Conservation (phyloP, 257 asterid genomes). For the Primulina huaijiensis region DNA sequence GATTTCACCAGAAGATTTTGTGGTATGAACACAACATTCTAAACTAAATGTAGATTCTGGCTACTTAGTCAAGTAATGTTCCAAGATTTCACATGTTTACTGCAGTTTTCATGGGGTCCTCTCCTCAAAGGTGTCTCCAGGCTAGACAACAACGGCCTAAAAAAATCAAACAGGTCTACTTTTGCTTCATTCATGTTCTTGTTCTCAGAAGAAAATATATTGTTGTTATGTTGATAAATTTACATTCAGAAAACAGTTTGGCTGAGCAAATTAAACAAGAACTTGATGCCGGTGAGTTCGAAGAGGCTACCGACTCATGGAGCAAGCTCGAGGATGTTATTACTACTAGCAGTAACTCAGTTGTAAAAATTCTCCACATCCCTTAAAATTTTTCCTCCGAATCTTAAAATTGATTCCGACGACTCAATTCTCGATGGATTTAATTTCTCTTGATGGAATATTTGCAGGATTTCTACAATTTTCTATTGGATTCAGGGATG, state of each 20-base stretch:
- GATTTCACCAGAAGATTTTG: constrained; percentile 97
- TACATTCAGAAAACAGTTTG: constrained; percentile 44
- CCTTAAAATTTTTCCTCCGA: neutral
- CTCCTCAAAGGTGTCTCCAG: constrained; percentile 84
- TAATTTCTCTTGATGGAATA: no score
- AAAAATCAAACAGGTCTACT: constrained; percentile 63
- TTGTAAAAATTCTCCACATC: constrained; percentile 42
- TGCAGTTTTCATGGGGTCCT: constrained; percentile 96
- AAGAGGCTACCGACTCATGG: constrained; percentile 73
- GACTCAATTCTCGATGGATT: neutral
- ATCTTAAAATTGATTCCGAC: neutral
- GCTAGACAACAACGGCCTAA: constrained; percentile 62
- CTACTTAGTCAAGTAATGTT: constrained; percentile 15
- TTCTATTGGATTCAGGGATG: constrained; percentile 65
- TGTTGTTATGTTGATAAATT: constrained; percentile 10
- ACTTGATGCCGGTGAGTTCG: constrained; percentile 46
- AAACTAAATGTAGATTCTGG: constrained; percentile 3
- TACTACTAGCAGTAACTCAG: constrained; percentile 47
- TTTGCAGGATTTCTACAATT: constrained; percentile 83
- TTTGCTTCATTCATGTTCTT: neutral
- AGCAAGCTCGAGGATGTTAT: constrained; percentile 48
- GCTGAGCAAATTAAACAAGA: constrained; percentile 57
- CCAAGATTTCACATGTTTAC: constrained; percentile 22
- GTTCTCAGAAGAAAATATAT: neutral
- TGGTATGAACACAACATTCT: constrained; percentile 39